Evolutionary conservation across 139 green algal genomes (phyloP), one percentile per base, ranked within the genome.

Genomic region (Asterochloris erici): DNA sequence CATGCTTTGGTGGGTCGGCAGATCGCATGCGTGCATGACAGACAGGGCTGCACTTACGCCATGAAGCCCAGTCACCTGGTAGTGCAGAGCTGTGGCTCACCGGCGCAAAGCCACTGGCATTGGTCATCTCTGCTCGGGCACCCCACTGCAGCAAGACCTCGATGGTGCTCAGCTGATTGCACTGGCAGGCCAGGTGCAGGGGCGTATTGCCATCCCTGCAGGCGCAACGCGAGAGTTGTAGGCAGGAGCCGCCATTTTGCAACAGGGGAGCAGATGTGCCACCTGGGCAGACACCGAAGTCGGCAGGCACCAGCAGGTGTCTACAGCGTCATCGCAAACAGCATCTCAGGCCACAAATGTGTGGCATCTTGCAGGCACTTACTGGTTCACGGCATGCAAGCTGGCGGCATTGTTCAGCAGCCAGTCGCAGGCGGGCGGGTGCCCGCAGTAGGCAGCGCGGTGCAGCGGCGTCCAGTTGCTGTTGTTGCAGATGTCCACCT

Each of bases 121-220:
- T 82, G 63, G 78, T 73, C 78, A 82, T 73, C 16, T 75, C 69
- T 47, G 78, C 63, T 74, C 63, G 23, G 26, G 78, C 78, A 21
- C 78, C 78, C 78, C 78, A 82, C 28, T 82, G 78, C 26, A 82
- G 63, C 78, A 82, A 27, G n/a, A 82, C 78, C 26, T 82, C 63
- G 47, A 82, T 82, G 10, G 15, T 38, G 28, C 62, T 82, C 63
- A 82, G 78, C 78, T 82, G 78, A 28, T 82, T 82, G 78, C 78
- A 73, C 19, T 82, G 78, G 27, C 78, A 82, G 27, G 78, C 78
- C 78, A 82, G 78, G 28, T 82, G 78, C 64, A 82, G 26, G 17
- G 78, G 61, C n/a, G 78, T 82, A 63, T 82, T 82, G 63, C 78
- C 78, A 27, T 82, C 78, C 63, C 78, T 82, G 78, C 78, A 82